Evolutionary conservation across 73 alveolate species (phyloP), one percentile per base, ranked within the genome.

Genomic region (Paramecium biaurelia): DNA sequence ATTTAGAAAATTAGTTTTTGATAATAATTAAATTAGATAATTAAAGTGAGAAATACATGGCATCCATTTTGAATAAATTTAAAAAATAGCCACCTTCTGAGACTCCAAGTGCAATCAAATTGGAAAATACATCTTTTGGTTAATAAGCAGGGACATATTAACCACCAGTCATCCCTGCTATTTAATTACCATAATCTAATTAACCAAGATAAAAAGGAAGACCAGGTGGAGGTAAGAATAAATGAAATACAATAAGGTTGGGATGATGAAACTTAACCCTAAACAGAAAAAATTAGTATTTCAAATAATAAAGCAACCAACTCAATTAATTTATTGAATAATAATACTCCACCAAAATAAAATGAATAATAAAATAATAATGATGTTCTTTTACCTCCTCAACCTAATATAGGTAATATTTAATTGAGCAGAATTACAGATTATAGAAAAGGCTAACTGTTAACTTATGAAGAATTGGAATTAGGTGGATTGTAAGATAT

Each of bases 151-250:
- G 56, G 3, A 79, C 90, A 2, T 79, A 79, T 79, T 63, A 79
- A 18, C 90, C 90, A 0, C 90, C 90, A 42, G 12, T 41, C 2
- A 79, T 79, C 24, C 24, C 90, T 28, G 87, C 67, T 1, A 26
- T 63, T 63, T 26, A 63, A 26, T 63, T 63, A 63, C 21, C 84
- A 7, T 63, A 63, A 63, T 63, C 84, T n/a, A 63, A 63, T 63
- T n/a, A 63, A 63, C 84, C 84, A 14, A 79, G 90, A 47, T 26
- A 41, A 26, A 79, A 45, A 43, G 90, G 90, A 9, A 79, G 56
- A 79, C 90, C 90, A n/a, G 90, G 90, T 10, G 90, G 90, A 43
- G 90, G 90, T 79, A 79, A n/a, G 32, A 20, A 79, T 23, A 11
- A 18, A 43, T 79, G 24, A 42, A 42, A 7, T 21, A 24, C 7